phyloP scores from a whole-genome alignment of 2,329 filamentous ascomycete species.

The Leptographium wingfieldii region DNA sequence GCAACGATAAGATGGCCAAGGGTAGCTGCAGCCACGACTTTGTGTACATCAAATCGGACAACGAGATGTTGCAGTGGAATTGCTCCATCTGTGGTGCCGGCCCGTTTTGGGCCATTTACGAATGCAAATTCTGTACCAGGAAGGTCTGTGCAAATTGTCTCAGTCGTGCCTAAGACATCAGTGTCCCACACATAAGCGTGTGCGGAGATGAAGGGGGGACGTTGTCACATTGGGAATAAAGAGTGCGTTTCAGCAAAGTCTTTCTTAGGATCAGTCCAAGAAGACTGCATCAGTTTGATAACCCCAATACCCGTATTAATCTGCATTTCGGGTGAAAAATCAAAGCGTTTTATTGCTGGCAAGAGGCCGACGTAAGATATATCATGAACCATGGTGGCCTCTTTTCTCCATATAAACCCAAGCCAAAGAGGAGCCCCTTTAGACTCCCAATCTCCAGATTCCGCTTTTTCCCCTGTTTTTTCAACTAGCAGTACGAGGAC shows the following conservation, averaged over 20 bases:
- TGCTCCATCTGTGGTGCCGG: slow-evolving; percentile 53
- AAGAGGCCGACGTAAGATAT: too few relatives aligned
- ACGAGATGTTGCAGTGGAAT: slow-evolving; percentile 50
- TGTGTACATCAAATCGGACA: slow-evolving; percentile 55
- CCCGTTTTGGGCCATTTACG: slow-evolving; percentile 55
- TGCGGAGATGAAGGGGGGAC: background rate
- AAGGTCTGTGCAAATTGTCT: slow-evolving; percentile 50
- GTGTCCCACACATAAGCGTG: background rate
- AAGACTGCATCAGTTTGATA: too few relatives aligned
- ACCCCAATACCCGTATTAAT: too few relatives aligned
- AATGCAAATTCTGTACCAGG: slow-evolving; percentile 56
- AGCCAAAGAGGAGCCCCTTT: too few relatives aligned
- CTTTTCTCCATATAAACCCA: too few relatives aligned
- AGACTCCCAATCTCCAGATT: too few relatives aligned
- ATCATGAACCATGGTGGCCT: too few relatives aligned
- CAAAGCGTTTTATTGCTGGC: too few relatives aligned
- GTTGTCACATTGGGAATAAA: too few relatives aligned
- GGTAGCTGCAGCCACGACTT: slow-evolving; percentile 46
- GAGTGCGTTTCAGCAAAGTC: background rate
- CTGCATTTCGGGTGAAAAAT: too few relatives aligned
- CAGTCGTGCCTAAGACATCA: slow-evolving; percentile 15
- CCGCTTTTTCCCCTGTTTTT: background rate
- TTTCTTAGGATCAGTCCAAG: too few relatives aligned
- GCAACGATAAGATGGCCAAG: slow-evolving; percentile 5
- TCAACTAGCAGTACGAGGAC: background rate